Percentiles rank a stretch among this genome's conserved stretches.
Evolutionary conservation across 2,329 filamentous ascomycete species (phyloP).

Genomic region (Aspergillus floridensis): DNA sequence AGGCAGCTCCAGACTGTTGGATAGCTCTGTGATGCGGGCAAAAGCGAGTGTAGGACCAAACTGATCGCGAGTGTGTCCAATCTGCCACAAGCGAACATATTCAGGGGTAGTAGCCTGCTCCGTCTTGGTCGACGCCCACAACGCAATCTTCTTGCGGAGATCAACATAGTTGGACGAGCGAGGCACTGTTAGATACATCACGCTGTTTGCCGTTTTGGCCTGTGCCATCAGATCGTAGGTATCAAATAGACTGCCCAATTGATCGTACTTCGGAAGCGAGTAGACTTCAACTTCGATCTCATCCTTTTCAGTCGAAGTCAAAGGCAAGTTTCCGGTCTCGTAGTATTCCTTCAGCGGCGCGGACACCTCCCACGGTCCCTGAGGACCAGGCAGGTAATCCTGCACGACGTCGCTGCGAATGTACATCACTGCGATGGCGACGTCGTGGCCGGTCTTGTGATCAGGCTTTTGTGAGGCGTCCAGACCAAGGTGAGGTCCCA

Average conservation of each 20-base stretch:
- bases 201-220: constrained; percentile 33
- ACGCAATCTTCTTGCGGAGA: constrained; percentile 37
- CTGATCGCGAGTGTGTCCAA: constrained; percentile 35
- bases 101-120: constrained; percentile 27
- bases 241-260: constrained; percentile 41
- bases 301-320: constrained; percentile 11
- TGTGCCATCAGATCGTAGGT: constrained; percentile 44
- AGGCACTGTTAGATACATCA: constrained; percentile 38
- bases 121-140: constrained; percentile 28
- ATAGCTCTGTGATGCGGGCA: constrained; percentile 33
- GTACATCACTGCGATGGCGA: constrained; percentile 58
- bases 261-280: constrained; percentile 33
- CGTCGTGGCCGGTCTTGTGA: constrained; percentile 44
- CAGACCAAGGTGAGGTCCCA: constrained; percentile 52
- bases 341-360: constrained; percentile 42
- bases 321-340: constrained; percentile 27
- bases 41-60: constrained; percentile 36
- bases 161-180: constrained; percentile 34
- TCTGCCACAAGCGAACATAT: constrained; percentile 41
- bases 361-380: constrained; percentile 50
- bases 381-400: constrained; percentile 41
- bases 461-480: constrained; percentile 42
- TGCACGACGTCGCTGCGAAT: constrained; percentile 50
- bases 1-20: constrained; percentile 28
- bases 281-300: constrained; percentile 43